These are phyloP conservation scores for Racocetra persica DNA, from an alignment of 371 early-diverging fungal species.

Conservation along the genomic window DNA sequence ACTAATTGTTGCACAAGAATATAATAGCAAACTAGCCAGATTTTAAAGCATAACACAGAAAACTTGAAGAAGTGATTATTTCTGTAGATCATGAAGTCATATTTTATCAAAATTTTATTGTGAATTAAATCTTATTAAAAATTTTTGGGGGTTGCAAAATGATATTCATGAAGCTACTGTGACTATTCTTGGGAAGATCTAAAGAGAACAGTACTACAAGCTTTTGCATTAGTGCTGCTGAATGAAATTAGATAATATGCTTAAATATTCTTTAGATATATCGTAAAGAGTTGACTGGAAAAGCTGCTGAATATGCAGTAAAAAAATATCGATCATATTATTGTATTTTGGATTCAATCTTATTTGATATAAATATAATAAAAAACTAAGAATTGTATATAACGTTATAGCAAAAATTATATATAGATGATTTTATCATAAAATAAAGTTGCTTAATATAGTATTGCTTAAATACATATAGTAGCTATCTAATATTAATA, in stretches of 20 bases:
- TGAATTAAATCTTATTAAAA: slow-evolving; percentile 44
- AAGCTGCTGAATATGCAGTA: slow-evolving; percentile 28
- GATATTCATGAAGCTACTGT: slow-evolving; percentile 43
- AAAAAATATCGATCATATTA: slow-evolving; percentile 27
- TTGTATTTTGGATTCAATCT: not conserved
- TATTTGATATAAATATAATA: not conserved
- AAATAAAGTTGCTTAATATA: too few relatives aligned
- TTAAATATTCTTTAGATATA: slow-evolving; percentile 10
- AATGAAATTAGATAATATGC: slow-evolving; percentile 42
- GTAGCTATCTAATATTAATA: too few relatives aligned
- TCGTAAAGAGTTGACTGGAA: not conserved
- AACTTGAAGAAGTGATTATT: not conserved
- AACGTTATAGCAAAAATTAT: too few relatives aligned
- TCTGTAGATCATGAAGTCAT: not conserved
- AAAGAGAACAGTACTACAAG: slow-evolving; percentile 43
- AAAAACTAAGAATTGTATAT: too few relatives aligned
- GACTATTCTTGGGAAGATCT: slow-evolving; percentile 44
- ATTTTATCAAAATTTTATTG: too few relatives aligned
- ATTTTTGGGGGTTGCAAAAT: slow-evolving; percentile 43
- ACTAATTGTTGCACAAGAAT: not conserved
- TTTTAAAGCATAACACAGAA: not conserved
- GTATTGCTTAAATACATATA: too few relatives aligned
- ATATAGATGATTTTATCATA: too few relatives aligned
- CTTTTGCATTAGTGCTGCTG: slow-evolving; percentile 43
- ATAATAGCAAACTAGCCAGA: too few relatives aligned